A percentile compares a stretch with the other conserved stretches of the same genome.
phyloP scores from a whole-genome alignment of 495 filamentous ascomycete species.

The Hyaloscypha variabilis region DNA sequence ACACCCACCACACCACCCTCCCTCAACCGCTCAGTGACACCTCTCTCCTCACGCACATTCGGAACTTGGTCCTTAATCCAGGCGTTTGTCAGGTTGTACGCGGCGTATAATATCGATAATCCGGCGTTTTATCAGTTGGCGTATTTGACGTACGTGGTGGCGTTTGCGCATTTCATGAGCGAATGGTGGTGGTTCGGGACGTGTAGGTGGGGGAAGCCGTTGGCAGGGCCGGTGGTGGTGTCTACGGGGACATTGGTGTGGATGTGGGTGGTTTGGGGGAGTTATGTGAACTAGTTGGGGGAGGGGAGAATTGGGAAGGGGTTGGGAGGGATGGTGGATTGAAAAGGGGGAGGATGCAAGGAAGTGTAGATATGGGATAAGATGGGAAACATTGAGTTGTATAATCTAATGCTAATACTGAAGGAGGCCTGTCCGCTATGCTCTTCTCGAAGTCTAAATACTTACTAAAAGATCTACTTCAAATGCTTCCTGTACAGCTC shows the following conservation, averaged over 20 bases:
- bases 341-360: not conserved
- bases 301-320: not conserved
- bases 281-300: conserved; percentile 47
- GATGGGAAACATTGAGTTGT: not conserved
- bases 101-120: conserved; percentile 80
- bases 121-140: conserved; percentile 75
- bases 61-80: conserved; percentile 89
- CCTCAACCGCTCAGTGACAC: conserved; percentile 57
- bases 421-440: not conserved
- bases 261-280: conserved; percentile 76
- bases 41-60: conserved; percentile 80
- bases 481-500: conserved; percentile 77
- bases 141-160: conserved; percentile 78
- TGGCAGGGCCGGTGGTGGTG: conserved; percentile 75
- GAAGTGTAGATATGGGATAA: not conserved
- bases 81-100: conserved; percentile 76
- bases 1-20: conserved; percentile 36
- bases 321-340: not conserved
- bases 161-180: conserved; percentile 75
- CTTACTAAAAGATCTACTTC: not conserved
- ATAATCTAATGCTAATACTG: not conserved
- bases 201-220: conserved; percentile 65
- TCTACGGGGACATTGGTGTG: conserved; percentile 69
- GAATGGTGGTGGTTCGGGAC: conserved; percentile 81
- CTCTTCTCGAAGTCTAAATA: not conserved